phyloP scores from a whole-genome alignment of 1,284 basidiomycete species.

The Papiliotrema fonsecae region DNA sequence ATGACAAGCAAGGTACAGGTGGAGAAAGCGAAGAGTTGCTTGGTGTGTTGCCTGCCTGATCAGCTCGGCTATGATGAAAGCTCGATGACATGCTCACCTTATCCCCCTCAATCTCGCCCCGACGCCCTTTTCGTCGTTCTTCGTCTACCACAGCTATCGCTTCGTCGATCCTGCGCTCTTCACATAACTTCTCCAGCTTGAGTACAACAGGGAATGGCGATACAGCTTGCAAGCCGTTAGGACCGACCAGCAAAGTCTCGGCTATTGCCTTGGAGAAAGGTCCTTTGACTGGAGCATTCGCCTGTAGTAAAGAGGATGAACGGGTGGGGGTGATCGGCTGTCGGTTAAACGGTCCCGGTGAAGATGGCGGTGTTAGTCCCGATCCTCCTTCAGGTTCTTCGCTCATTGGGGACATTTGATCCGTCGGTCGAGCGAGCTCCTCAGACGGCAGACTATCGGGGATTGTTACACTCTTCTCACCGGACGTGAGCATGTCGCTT shows the following conservation, averaged over 20 bases:
- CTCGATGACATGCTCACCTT: conserved; percentile 20
- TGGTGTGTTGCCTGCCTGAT: conserved; percentile 31
- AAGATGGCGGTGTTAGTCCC: conserved; percentile 39
- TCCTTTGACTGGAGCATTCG: conserved; percentile 1
- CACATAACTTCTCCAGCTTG: conserved; percentile 41
- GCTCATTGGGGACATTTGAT: conserved; percentile 8
- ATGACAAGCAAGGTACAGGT: conserved; percentile 45
- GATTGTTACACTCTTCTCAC: neutral
- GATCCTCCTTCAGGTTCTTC: conserved; percentile 41
- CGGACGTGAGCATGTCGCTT: conserved; percentile 23
- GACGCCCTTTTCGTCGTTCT: conserved; percentile 35
- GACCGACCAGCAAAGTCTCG: conserved; percentile 45
- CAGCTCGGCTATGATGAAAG: conserved; percentile 4
- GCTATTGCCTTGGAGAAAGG: conserved; percentile 39
- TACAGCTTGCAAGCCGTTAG: conserved; percentile 43
- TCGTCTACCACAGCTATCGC: conserved; percentile 45
- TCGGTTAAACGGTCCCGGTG: conserved; percentile 24
- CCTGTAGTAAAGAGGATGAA: conserved; percentile 18
- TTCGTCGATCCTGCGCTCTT: conserved; percentile 42
- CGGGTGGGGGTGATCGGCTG: conserved; percentile 19
- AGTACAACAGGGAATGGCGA: conserved; percentile 43
- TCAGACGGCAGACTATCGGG: neutral
- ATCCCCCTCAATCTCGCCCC: conserved; percentile 41
- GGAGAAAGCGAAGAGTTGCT: conserved; percentile 43
- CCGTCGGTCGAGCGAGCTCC: conserved; percentile 5